Evolutionary conservation across 345 rosid genomes (phyloP), one percentile per base, ranked within the genome.

Genomic region (Rhizophora mangle): DNA sequence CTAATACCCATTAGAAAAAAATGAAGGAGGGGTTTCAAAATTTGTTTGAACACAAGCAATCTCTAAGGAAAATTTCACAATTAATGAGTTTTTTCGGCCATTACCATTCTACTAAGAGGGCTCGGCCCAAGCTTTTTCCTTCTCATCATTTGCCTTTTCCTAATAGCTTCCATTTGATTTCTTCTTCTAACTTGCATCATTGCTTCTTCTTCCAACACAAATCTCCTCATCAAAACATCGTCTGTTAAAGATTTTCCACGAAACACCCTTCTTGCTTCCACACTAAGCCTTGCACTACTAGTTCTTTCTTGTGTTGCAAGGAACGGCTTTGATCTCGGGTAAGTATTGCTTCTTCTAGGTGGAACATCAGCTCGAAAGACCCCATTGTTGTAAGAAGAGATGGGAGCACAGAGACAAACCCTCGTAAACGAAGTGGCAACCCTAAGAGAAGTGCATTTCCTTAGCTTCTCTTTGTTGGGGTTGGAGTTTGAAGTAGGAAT

Each of bases 51-150:
- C 15, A 68, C 56, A 32, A 34, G 56, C 34, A 68, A 51, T 22
- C 21, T 9, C 26, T 24, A 21, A 58, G 24, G 11, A 65, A 57
- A 26, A 46, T 52, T 27, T 62, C 59, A 49, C 13, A 64, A 65
- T 70, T 74, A 8, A 43, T 29, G 32, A 60, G n/a, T 47, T 46
- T 55, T 74, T 46, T 81, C 82, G 9, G 95, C 93, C 74, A 78
- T 58, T 49, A 82, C 89, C 99, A 95, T 91, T 70, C 89, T 83
- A 80, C 84, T 70, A 52, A 95, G 91, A 79, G 85, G 97, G 72
- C 99, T 95, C 34, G 96, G 99, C 0, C 99, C 97, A 72, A 95
- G 89, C 81, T 76, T 87, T 78, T 87, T 91, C 84, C 76, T 88
- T 70, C 88, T 87, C 84, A 78, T 76, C 66, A 81, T 32, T 49